Evolutionary conservation across 192 early-diverging fungal species (phyloP), one percentile per base, ranked within the genome.

Genomic region (Coemansia sp.): DNA sequence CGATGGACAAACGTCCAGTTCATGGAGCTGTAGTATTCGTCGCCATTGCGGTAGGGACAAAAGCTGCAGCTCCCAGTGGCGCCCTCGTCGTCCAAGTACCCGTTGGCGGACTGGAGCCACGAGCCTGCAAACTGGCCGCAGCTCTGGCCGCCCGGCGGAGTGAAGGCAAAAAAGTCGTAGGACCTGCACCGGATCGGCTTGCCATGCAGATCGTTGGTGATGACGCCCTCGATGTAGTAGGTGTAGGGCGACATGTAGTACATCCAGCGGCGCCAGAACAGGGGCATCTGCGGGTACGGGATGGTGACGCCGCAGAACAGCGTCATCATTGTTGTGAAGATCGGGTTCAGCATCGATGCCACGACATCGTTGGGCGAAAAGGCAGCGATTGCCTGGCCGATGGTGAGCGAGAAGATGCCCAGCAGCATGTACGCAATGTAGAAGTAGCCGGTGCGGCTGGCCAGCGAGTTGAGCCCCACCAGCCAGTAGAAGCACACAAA

Each of bases 401-500:
- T 73, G 1, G 86, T 86, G 1, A 92, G 71, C 38, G 89, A 81
- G 69, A 90, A 94, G 12, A 92, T 64, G 51, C 87, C 85, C 64
- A 90, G 81, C 36, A 88, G 15, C 26, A 85, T 71, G 52, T 88
- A 80, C 39, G 87, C 66, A n/a, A 91, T 33, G 66, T 89, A 94
- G 55, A 92, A 89, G 62, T 86, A 92, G 41, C 87, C 84, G 4
- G 76, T 81, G 52, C 85, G 69, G 34, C 80, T 73, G 14, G 85
- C 70, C 9, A 68, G 64, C 9, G 34, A 57, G 44, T 82, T 83
- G 36, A 94, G 82, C 2, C 89, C 90, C n/a, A 86, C 83, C 23
- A 88, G 84, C 88, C 89, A 94, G 79, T 94, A 94, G 58, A 90
- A 91, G 44, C 85, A 75, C n/a, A 88, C 65, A 76, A 92, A 91